Evolutionary conservation across 768 basidiomycete genomes (phyloP), one percentile per base, ranked within the genome.

Genomic region (Termitomyces sp.): DNA sequence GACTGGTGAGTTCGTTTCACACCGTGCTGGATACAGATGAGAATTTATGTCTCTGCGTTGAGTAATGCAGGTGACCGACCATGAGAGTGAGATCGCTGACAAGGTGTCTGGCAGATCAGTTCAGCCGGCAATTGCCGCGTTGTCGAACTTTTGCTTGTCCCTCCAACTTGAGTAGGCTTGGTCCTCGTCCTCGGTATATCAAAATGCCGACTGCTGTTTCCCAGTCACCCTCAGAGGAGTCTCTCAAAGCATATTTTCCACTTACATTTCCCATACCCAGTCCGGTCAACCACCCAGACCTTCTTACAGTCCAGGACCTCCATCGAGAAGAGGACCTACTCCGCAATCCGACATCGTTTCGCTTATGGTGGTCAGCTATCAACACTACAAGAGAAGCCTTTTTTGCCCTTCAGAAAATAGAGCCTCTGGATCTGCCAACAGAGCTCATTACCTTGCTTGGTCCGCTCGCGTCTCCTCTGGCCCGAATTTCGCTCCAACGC

Each of bases 321-420:
- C 81, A 88, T 63, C 86, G 93, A 48, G 96, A 97, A 75, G 96
- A 98, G 72, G 95, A 98, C 73, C 82, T 98, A 7, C 76, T 94
- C 38, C 83, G 92, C 60, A 98, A 98, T 71, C 92, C 94, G 10
- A 80, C 82, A 36, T 96, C 94, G 35, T 94, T 96, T 71, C 83
- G 92, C 40, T 86, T 91, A 66, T 98, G 97, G 97, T 91, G 93
- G 84, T 76, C 86, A 2, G 91, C 93, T 62, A 88, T 98, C 63
- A 80, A 84, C 63, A 78, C 82, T 38, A 80, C 91, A 47, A 83
- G 83, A 66, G 92, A 95, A 61, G 77, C 80, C 16, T 83, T 84
- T 64, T 69, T 70, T 47, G 69, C 82, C 6, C 75, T 80, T 50
- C 78, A 82, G 62, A 90, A 86, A 69, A 73, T 76, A 4, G 86